Base-by-base conservation (phyloP, 2,329 filamentous ascomycete genomes). In the Trichophyton equinum region DNA sequence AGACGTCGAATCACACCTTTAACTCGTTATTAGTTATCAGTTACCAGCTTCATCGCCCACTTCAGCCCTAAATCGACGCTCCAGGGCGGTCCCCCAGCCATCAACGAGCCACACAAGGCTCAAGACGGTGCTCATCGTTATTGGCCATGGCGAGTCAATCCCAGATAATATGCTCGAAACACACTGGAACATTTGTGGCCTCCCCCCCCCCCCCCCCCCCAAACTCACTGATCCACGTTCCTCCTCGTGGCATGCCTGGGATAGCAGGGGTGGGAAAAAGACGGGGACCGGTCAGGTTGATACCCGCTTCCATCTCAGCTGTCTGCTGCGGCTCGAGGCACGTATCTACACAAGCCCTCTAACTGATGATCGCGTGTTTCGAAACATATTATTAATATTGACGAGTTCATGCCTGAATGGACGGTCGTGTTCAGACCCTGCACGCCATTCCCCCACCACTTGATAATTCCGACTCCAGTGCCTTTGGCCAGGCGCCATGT, bases 81-180 rank as follows among this genome's bases (percentile, higher is more conserved):
- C 15, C 27, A 36, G 30, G 27, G 13, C 7, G 15, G 4, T 33
- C 7, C 15, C 33, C 49, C 9, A 47, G 46, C 51, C 51, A 55
- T 27, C 51, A 55, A 55, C 27, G n/a, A 33, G 51, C 51, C 51
- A 55, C 51, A 36, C 51, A 55, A 55, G 51, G 51, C 51, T 55
- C 30, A 30, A 3, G 22, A 27, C 4, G 18, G 20, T 11, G 8
- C 13, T 3, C 27, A 27, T 51, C 9, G 8, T 5, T 27, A 25
- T 20, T 25, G 20, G 11, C 3, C 15, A 51, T 51, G 22, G 8
- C 1, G 6, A 20, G 38, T 18, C n/a, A 44, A 44, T 44, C 40
- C 40, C 40, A 44, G 15, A 5, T 20, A 18, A 44, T 7, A n/a
- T 44, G 13, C 9, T 13, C 9, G 4, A 5, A 27, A 51, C 13